phyloP scores from a whole-genome alignment of 148 eudicot species.

The Selenicereus undatus region DNA sequence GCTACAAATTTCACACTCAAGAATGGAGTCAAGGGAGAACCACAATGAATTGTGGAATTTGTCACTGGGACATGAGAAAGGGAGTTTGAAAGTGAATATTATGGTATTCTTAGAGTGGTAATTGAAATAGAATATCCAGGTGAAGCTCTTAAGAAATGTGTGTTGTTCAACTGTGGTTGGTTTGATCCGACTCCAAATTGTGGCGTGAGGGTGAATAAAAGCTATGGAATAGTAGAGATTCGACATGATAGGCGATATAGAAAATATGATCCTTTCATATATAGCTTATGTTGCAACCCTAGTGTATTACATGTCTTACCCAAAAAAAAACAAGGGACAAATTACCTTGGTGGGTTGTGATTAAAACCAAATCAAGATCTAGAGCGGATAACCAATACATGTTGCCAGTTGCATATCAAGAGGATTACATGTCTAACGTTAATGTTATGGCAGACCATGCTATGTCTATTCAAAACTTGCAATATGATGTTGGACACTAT shows the following conservation, averaged over 20 bases:
- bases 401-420: neutral
- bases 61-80: no score
- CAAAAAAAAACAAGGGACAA: neutral
- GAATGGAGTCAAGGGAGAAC: no score
- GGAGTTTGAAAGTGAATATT: no score
- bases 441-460: neutral
- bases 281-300: neutral
- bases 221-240: neutral
- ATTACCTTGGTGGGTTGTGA: neutral
- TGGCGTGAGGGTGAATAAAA: neutral
- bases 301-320: neutral
- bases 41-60: no score
- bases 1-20: no score
- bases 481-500: no score
- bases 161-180: neutral
- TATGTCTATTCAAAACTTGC: neutral
- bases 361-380: no score
- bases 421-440: neutral
- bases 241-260: no score
- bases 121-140: no score
- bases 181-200: neutral
- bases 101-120: no score
- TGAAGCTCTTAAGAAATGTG: no score
- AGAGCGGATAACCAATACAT: neutral
- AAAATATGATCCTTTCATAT: neutral